Base-by-base conservation (phyloP, 495 filamentous ascomycete species). In the Annulohypoxylon nitens region DNA sequence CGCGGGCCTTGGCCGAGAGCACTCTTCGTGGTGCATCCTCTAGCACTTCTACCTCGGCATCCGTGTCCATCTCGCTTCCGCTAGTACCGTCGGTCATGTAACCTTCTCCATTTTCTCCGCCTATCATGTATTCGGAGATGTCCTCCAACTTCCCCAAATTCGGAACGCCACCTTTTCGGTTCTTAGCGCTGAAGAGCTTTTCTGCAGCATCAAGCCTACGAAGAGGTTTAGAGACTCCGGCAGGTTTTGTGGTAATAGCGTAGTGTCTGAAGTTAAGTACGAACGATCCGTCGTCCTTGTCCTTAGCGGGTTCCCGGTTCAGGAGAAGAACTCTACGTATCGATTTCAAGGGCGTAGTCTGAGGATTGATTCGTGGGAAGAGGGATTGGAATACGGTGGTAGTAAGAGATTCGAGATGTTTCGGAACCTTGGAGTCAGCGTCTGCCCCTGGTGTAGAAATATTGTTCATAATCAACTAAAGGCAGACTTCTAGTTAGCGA, bases 381-480 rank as follows among this genome's bases (percentile, higher is more conserved):
- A 99, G 88, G 2, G 93, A 97, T 80, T 98, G 96, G 83, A 98
- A 99, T 73, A 97, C 89, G 41, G 94, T 94, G 6, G 94, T 98
- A 2, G 93, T 90, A n/a, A 99, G 90, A 23, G 90, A 89, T 81
- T 99, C 97, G 75, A 98, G 92, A 67, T 97, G 94, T 74, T 93
- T 94, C 16, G 92, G 91, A 16, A 93, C 86, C 50, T 82, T 81
- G 25, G 87, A 81, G 23, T 87, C 89, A 16, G 90, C 85, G 55
- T 92, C 89, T n/a, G 90, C 84, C 61, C 86, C 79, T 30, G 92
- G 86, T 1, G 88, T 91, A 37, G 86, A 88, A 81, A 99, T 97
- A 78, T 97, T 97, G 83, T 99, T 99, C 96, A 99, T 98, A 63
- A 99, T 97, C 16, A 99, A 87, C 88, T 91, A 58, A n/a, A 72